Evolutionary conservation across 1,284 basidiomycete genomes (phyloP), one percentile per base, ranked within the genome.

Genomic region (Leucoagaricus sp.): DNA sequence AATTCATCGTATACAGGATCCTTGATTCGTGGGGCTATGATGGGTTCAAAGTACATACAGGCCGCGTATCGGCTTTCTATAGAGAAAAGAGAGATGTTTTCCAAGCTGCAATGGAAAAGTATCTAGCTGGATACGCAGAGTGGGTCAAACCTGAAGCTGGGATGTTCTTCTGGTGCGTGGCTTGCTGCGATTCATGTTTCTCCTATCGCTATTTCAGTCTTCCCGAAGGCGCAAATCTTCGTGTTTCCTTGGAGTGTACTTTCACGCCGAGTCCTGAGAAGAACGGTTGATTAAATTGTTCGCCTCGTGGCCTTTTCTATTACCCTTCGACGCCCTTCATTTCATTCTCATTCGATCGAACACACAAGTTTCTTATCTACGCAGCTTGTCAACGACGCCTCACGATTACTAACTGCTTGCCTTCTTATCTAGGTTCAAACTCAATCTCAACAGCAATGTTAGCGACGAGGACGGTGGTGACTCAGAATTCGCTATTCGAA

Each of bases 141-240:
- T 98, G 95, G 94, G 83, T 77, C 40, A 78, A 81, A 0, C 96
- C 96, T 0, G 87, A 93, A 51, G 91, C 95, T 2, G 95, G 95
- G 60, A 91, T 94, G 90, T 94, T 95, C 75, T 84, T 93, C 67
- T 95, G 92, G 92, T 89, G 67, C 58, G 84, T 69, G 64, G 10
- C 10, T 8, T 41, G 60, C 60, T 31, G 53, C 50, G 52, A 50
- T 44, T 49, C 50, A 49, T n/a, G n/a, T 21, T 28, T 19, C 29
- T 29, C 28, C 47, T 10, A n/a, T 15, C 12, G 15, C 17, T 38
- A 7, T n/a, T n/a, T 15, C 17, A 4, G 7, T 6, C 36, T 38
- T 9, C 13, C 17, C 36, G n/a, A n/a, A n/a, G n/a, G n/a, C n/a
- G n/a, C n/a, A n/a, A 15, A 9, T 15, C 9, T n/a, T 38, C 36